Conservation (phyloP, 345 rosid genomes). For the Moricandia moricandioides region DNA sequence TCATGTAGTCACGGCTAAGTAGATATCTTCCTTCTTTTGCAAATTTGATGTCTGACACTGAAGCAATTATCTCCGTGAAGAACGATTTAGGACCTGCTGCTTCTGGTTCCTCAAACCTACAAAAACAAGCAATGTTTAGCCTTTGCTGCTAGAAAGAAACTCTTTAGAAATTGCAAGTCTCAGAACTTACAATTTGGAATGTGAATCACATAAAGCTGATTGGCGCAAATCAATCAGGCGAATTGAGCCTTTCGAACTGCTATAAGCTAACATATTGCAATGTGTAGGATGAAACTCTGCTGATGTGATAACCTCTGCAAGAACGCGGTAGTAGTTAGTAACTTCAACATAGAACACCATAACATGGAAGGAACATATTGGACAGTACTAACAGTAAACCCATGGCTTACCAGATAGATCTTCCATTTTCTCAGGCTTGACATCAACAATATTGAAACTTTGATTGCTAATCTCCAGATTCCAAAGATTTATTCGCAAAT, state of each 20-base stretch:
- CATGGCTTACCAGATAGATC: constrained; percentile 76
- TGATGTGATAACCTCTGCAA: constrained; percentile 98
- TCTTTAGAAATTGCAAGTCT: background rate
- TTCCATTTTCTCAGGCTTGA: constrained; percentile 98
- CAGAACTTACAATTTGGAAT: constrained; percentile 78
- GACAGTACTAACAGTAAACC: background rate
- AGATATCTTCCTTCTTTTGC: constrained; percentile 80
- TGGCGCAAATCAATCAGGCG: constrained; percentile 96
- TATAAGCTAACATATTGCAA: constrained; percentile 63
- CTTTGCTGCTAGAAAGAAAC: background rate
- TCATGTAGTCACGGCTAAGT: constrained; percentile 96
- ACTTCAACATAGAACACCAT: background rate
- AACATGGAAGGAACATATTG: constrained; percentile 9
- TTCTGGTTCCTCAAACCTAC: constrained; percentile 86
- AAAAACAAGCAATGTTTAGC: constrained; percentile 11
- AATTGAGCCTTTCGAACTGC: constrained; percentile 99
- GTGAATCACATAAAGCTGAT: constrained; percentile 93
- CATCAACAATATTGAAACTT: constrained; percentile 96
- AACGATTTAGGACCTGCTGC: constrained; percentile 78
- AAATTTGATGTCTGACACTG: constrained; percentile 92
- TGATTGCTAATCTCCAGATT: constrained; percentile 94
- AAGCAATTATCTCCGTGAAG: constrained; percentile 95
- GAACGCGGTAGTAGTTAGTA: background rate
- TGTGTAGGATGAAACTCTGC: constrained; percentile 92
- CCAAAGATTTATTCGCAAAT: constrained; percentile 97